Base-by-base conservation (phyloP, 2,329 filamentous ascomycete genomes). In the Fusarium acutatum region DNA sequence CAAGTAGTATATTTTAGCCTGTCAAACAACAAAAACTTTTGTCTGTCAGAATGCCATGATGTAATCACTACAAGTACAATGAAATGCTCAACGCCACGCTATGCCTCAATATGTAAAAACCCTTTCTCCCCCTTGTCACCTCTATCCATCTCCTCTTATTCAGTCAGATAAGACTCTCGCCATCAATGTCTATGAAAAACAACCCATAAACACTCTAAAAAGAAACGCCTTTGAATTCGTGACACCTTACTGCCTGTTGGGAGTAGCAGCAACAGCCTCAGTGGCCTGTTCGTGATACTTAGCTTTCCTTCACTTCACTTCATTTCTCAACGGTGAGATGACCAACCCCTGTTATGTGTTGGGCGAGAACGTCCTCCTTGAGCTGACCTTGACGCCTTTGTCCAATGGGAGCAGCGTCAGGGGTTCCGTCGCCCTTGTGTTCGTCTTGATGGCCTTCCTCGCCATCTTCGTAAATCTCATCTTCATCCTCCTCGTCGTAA, bases 341-440 rank as follows among this genome's bases (percentile, higher is more conserved):
- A 81, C 86, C 85, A 81, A 91, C 80, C 61, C 89, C 89, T 24
- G 89, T 90, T 60, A 91, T 90, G 34, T 89, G 74, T 79, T 91
- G 88, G 6, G 88, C 89, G 60, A 84, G 82, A 17, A 85, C 62
- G 73, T 91, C 89, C 67, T 85, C 81, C 11, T 84, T 79, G 30
- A 81, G 59, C 47, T 73, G 59, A 22, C 75, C 73, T 62, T 71
- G 54, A 56, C 68, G 74, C 44, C 50, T 71, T 20, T 62, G 60
- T 34, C 56, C 56, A 38, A 59, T 41, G 12, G 32, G 32, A 32
- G 32, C 44, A 46, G 34, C 40, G 28, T 52, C 46, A 38, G 64
- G 60, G 26, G 58, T 62, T 54, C 75, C 64, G 46, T 73, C 58
- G 61, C 69, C 62, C 57, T 77, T 66, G 40, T 79, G 77, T 46